Evolutionary conservation across 257 asterid species (phyloP), one percentile per base, ranked within the genome.

Genomic region (Craterostigma plantagineum): DNA sequence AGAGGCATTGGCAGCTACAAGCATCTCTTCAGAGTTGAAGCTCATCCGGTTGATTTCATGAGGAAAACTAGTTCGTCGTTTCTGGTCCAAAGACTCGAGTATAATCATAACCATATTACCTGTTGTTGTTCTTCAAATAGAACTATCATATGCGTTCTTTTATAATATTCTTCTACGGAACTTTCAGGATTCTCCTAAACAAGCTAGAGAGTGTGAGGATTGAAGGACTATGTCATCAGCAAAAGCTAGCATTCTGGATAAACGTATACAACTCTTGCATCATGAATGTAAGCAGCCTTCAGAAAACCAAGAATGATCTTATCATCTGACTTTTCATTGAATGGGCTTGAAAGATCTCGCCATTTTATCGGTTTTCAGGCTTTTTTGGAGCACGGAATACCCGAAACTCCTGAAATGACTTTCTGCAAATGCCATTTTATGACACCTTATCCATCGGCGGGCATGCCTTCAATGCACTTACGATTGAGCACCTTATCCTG

Each of bases 211-310:
- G 62, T 9, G 65, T 70, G 63, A 68, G 66, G 56, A 38, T 81
- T 18, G 92, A 65, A 37, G 75, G 71, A 35, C 63, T 75, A 38
- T 77, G 56, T 52, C 92, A 78, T 65, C 90, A 68, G 38, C 92
- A 78, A 63, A 81, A 81, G 56, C 79, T 81, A 16, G 94, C 94
- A 1, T 81, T 78, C 72, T 81, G 94, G 92, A 81, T 81, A 53
- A 78, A 81, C 60, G 55, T 63, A 37, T 81, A 81, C 45, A 81
- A 81, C 66, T 68, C 94, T 14, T 78, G 92, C 68, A 59, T 78
- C 49, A 81, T 81, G 92, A 81, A 81, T 47, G 90, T 81, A 68
- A 70, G 75, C 11, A 0, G 14, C 36, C 15, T 38, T 16, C 12
- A 23, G 6, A 15, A 13, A n/a, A 13, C 47, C 13, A 47, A 43